phyloP scores from a whole-genome alignment of 2,329 filamentous ascomycete genomes.

The Claviceps sp. region DNA sequence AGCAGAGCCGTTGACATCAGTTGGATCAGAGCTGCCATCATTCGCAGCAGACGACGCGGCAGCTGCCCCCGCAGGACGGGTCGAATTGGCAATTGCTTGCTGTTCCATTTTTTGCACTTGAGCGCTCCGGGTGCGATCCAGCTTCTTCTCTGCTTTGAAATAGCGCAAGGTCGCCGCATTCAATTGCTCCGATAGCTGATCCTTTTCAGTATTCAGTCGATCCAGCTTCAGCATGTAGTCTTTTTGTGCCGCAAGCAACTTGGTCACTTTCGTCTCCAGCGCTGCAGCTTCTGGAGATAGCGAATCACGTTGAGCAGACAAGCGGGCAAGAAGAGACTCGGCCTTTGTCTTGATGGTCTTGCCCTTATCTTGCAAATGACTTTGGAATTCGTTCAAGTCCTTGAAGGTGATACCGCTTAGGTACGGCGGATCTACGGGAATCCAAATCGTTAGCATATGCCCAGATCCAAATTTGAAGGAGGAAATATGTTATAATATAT shows the following conservation, averaged over 20 bases:
- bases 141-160: conserved; percentile 87
- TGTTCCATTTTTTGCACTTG: conserved; percentile 88
- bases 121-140: conserved; percentile 77
- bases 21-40: conserved; percentile 35
- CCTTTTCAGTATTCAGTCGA: conserved; percentile 62
- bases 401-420: conserved; percentile 48
- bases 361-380: conserved; percentile 64
- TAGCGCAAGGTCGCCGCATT: conserved; percentile 83
- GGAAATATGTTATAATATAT: conserved; percentile 1
- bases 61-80: conserved; percentile 27
- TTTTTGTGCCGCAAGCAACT: conserved; percentile 70
- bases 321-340: conserved; percentile 48
- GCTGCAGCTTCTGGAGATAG: conserved; percentile 55
- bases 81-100: conserved; percentile 62
- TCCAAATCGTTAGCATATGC: conserved; percentile 11
- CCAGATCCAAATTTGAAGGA: not conserved
- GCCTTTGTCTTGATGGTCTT: conserved; percentile 65
- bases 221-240: conserved; percentile 65
- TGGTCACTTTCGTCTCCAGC: conserved; percentile 62
- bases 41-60: conserved; percentile 11
- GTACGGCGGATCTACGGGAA: conserved; percentile 35
- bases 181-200: conserved; percentile 71
- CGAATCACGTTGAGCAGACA: conserved; percentile 37
- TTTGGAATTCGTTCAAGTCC: conserved; percentile 59
- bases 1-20: conserved; percentile 40